Percentiles rank a stretch among this genome's conserved stretches.
phyloP scores from a whole-genome alignment of 148 eudicot species.

The Euryodendron excelsum region DNA sequence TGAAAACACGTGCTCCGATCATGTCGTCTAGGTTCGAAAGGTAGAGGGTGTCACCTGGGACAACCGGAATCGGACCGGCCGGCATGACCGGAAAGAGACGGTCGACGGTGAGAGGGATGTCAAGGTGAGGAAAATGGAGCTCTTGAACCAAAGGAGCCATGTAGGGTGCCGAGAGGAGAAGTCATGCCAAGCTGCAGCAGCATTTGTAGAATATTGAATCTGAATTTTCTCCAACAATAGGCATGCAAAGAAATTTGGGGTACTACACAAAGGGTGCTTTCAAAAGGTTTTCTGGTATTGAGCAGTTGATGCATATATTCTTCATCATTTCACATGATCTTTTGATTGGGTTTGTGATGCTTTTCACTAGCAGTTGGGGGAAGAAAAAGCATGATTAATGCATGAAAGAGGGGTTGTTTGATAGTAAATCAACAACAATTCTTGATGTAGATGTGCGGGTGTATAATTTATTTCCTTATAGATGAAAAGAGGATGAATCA shows the following conservation, averaged over 20 bases:
- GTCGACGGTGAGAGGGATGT: constrained; percentile 56
- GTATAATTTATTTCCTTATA: neutral
- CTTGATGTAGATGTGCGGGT: neutral
- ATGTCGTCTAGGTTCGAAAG: constrained; percentile 92
- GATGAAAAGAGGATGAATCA: neutral
- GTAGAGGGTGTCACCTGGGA: constrained; percentile 54
- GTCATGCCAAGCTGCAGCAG: neutral
- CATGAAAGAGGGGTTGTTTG: constrained; percentile 4
- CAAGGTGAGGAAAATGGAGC: constrained; percentile 48
- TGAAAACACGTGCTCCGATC: constrained; percentile 79
- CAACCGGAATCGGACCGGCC: constrained; percentile 43
- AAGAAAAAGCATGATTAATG: neutral
- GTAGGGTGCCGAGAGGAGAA: constrained; percentile 8
- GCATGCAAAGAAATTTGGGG: constrained; percentile 26
- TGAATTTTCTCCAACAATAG: neutral
- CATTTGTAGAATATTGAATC: constrained; percentile 27
- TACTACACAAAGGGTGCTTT: constrained; percentile 2
- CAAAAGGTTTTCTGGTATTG: constrained; percentile 10
- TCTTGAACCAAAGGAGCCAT: constrained; percentile 75
- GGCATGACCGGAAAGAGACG: constrained; percentile 44
- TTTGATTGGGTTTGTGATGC: neutral
- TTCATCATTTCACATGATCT: constrained; percentile 1
- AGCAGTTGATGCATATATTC: constrained; percentile 9
- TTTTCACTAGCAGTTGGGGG: neutral
- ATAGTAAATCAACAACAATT: neutral